phyloP scores from a whole-genome alignment of 1,284 basidiomycete genomes.

The Austroboletus novae-zelandiae region DNA sequence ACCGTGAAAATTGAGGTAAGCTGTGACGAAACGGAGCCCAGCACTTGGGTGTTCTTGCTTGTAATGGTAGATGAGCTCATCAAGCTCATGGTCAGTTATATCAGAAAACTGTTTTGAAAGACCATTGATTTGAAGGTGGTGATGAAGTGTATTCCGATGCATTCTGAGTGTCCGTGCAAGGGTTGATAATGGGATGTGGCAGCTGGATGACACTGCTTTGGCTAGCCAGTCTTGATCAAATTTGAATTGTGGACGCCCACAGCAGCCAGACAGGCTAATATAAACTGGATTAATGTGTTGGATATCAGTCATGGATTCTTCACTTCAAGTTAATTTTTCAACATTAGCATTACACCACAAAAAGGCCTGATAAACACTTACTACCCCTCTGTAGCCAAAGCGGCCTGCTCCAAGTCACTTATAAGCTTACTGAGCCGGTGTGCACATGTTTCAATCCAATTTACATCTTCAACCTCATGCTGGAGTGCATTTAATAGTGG shows the following conservation, averaged over 20 bases:
- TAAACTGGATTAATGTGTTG: too few species aligned
- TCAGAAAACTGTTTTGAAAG: background rate
- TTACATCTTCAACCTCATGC: background rate
- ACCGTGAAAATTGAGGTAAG: background rate
- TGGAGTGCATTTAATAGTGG: background rate
- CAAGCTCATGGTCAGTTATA: background rate
- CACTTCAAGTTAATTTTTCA: too few species aligned
- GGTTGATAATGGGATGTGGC: background rate
- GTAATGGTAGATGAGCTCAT: slow-evolving; percentile 1
- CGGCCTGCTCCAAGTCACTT: background rate
- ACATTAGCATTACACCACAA: too few species aligned
- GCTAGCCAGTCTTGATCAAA: background rate
- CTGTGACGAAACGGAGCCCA: background rate
- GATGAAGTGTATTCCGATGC: background rate
- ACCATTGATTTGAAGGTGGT: background rate
- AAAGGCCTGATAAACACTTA: too few species aligned
- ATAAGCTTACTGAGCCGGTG: background rate
- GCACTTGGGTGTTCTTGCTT: background rate
- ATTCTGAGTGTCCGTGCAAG: background rate
- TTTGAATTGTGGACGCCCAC: background rate
- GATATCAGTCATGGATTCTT: too few species aligned
- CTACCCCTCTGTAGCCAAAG: background rate
- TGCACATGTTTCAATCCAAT: background rate
- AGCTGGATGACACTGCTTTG: background rate
- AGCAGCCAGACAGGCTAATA: too few species aligned